Percentiles rank a stretch among this genome's conserved stretches.
These are phyloP conservation scores for Blastocystis sp. DNA, from an alignment of 352 stramenopile genomes.

Conservation along the genomic window DNA sequence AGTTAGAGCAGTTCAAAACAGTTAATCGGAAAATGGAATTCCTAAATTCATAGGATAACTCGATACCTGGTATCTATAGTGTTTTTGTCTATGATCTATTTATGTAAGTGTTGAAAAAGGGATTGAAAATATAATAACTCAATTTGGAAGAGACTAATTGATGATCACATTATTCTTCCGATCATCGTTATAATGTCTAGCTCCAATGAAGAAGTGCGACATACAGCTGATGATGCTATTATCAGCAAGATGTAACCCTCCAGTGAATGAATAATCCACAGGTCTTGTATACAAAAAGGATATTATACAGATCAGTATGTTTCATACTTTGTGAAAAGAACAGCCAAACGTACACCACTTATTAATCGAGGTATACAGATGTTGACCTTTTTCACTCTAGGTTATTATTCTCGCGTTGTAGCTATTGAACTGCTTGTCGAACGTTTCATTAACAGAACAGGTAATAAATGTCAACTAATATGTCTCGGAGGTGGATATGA, in stretches of 20 bases:
- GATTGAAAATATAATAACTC: not conserved
- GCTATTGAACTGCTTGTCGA: slow-evolving; percentile 70
- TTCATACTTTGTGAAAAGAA: slow-evolving; percentile 66
- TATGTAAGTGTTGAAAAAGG: not conserved
- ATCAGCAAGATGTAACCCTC: slow-evolving; percentile 52
- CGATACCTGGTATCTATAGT: too few relatives aligned
- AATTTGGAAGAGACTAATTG: not conserved
- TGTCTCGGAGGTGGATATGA: slow-evolving; percentile 69
- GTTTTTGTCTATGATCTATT: too few relatives aligned
- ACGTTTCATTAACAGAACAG: slow-evolving; percentile 59
- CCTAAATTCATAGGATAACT: too few relatives aligned
- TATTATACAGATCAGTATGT: slow-evolving; percentile 72
- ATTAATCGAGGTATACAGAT: slow-evolving; percentile 70
- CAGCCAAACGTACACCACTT: slow-evolving; percentile 68
- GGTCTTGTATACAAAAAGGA: slow-evolving; percentile 58
- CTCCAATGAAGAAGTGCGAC: slow-evolving; percentile 49
- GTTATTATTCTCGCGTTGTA: slow-evolving; percentile 70
- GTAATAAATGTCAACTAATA: slow-evolving; percentile 68
- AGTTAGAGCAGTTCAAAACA: not conserved
- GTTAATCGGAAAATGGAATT: not conserved
- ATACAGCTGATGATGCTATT: slow-evolving; percentile 67
- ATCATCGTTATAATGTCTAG: slow-evolving; percentile 14
- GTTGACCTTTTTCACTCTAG: not conserved
- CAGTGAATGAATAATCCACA: not conserved
- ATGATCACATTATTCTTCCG: not conserved